These are phyloP conservation scores for Prunus davidiana DNA, from an alignment of 306 rosid species.

Conservation along the genomic window DNA sequence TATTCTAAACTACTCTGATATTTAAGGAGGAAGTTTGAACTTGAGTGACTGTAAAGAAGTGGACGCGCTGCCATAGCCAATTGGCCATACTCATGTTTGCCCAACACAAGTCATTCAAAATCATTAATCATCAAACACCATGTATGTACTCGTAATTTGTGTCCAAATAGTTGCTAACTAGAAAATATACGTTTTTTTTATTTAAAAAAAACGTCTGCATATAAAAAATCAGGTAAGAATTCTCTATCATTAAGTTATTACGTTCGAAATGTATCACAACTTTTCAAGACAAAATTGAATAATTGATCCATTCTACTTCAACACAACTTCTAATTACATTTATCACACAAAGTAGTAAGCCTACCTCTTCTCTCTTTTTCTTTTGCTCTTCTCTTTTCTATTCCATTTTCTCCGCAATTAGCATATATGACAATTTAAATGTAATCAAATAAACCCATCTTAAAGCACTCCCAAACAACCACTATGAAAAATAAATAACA, in stretches of 20 bases:
- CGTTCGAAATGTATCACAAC: constrained; percentile 28
- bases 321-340: constrained; percentile 14
- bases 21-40: no score
- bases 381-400: neutral
- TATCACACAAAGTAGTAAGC: constrained; percentile 33
- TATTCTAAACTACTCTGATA: no score
- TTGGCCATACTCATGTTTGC: no score
- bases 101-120: no score
- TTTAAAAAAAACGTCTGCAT: no score
- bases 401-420: constrained; percentile 24
- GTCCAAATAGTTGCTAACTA: no score
- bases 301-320: constrained; percentile 41
- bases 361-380: constrained; percentile 1
- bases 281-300: constrained; percentile 44
- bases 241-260: neutral
- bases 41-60: no score
- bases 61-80: no score
- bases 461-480: constrained; percentile 29
- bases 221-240: no score
- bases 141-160: no score
- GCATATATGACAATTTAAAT: constrained; percentile 25
- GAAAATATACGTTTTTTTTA: no score
- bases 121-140: no score
- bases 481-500: constrained; percentile 3
- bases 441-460: constrained; percentile 33